These are phyloP conservation scores for Hyparrhenia diplandra DNA, from an alignment of 176 grass and related monocot species.

Conservation along the genomic window DNA sequence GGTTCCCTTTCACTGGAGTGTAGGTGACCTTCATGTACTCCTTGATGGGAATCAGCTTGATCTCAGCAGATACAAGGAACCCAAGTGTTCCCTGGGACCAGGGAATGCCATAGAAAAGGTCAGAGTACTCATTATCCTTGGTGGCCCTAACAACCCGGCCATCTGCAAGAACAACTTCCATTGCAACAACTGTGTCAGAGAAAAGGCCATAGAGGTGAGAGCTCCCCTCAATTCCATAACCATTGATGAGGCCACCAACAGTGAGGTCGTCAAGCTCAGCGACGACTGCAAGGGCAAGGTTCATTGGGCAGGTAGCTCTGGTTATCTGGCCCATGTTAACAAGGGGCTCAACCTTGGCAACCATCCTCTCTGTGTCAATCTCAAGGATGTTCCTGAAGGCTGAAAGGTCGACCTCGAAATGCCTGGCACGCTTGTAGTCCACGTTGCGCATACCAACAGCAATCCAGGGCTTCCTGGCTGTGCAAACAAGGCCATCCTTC, in stretches of 20 bases:
- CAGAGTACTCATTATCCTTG: constrained; percentile 87
- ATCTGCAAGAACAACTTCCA: constrained; percentile 83
- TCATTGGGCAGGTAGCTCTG: constrained; percentile 76
- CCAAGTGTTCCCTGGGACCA: constrained; percentile 94
- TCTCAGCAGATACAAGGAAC: constrained; percentile 82
- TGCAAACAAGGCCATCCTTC: constrained; percentile 94
- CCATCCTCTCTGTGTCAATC: constrained; percentile 78
- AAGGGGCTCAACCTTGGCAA: constrained; percentile 78
- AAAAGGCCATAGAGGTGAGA: constrained; percentile 92
- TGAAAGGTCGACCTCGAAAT: constrained; percentile 90
- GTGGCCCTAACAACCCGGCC: constrained; percentile 77
- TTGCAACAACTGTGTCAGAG: constrained; percentile 75
- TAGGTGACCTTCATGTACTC: constrained; percentile 94
- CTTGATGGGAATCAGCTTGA: constrained; percentile 86
- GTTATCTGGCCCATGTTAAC: constrained; percentile 95
- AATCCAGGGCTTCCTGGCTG: constrained; percentile 85
- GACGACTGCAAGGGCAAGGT: constrained; percentile 69
- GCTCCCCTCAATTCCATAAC: constrained; percentile 94
- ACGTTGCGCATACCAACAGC: constrained; percentile 93
- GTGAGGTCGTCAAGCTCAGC: constrained; percentile 96
- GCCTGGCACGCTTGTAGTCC: constrained; percentile 83
- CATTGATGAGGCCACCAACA: constrained; percentile 86
- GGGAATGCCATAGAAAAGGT: constrained; percentile 89
- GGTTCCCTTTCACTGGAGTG: constrained; percentile 41
- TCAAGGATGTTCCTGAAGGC: constrained; percentile 82